Evolutionary conservation across 2,329 filamentous ascomycete species (phyloP), one percentile per base, ranked within the genome.

Genomic region (Fusarium devonianum): DNA sequence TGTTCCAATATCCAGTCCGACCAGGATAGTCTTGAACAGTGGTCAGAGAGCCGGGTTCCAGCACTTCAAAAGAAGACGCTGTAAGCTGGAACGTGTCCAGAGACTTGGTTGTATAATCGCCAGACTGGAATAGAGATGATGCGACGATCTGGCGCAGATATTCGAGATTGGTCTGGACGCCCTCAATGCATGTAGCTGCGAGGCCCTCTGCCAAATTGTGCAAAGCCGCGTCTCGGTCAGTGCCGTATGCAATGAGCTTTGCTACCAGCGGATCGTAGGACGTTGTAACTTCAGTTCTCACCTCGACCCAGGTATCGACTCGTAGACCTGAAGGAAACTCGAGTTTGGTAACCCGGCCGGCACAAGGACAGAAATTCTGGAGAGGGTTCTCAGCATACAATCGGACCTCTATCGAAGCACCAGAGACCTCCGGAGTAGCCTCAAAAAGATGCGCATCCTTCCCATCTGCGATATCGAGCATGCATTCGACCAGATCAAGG

Each of bases 191-290:
- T 0, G 66, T 70, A 5, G 82, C 72, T 60, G 83, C 82, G 4
- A 90, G 71, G 0, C 86, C 86, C 1, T 77, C 70, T 0, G 77
- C 76, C 13, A 91, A 73, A 50, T 87, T 89, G 40, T 82, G 77
- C 5, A 90, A 75, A 1, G 87, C 86, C 29, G 83, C 80, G 50
- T 79, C 71, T 17, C 88, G 78, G 33, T 79, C 78, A 1, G 75
- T 72, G 0, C 83, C 88, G 40, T 79, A 78, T 1, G 89, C 84
- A 42, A 90, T 90, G 55, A 91, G 74, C 65, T 92, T 91, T 2
- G 87, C 84, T 37, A 92, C 85, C 78, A 91, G 86, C 0, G 88
- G 87, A 61, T 92, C 88, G 66, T 91, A 92, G 56, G 88, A 84
- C 4, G 86, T 84, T 0, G 87, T 88, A 2, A 92, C 82, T 60